phyloP scores from a whole-genome alignment of 2,329 filamentous ascomycete genomes.

The Cladosporium halotolerans region DNA sequence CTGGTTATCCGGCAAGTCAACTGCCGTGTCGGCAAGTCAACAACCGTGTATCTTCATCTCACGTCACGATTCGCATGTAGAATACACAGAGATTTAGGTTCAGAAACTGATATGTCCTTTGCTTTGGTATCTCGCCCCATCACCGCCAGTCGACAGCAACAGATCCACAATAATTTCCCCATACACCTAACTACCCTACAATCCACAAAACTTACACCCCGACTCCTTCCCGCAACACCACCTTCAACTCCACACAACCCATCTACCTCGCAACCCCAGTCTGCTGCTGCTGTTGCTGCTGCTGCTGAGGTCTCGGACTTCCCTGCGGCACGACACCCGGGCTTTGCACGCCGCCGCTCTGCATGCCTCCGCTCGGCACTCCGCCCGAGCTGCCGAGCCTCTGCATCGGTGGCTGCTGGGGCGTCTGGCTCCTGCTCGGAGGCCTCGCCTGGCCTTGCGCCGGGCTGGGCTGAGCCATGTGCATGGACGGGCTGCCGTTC shows the following conservation, averaged over 20 bases:
- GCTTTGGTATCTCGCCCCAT: too few species aligned
- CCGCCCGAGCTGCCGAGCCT: conserved; percentile 26
- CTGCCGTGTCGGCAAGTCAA: too few species aligned
- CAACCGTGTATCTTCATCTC: too few species aligned
- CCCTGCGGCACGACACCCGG: conserved; percentile 18
- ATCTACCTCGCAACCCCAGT: conserved; percentile 26
- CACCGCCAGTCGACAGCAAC: too few species aligned
- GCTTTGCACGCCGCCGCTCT: conserved; percentile 22
- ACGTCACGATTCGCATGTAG: too few species aligned
- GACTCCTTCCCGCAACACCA: not conserved
- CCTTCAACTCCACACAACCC: not conserved
- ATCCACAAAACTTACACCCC: too few species aligned
- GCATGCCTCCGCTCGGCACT: conserved; percentile 24
- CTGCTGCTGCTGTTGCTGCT: conserved; percentile 16
- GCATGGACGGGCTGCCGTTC: conserved; percentile 12
- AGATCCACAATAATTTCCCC: too few species aligned
- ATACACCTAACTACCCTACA: too few species aligned
- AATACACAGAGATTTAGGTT: too few species aligned
- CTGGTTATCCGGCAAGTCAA: too few species aligned
- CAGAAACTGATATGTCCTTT: too few species aligned
- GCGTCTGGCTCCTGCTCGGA: conserved; percentile 20
- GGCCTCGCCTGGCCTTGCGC: conserved; percentile 17
- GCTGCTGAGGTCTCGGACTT: conserved; percentile 23
- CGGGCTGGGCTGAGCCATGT: conserved; percentile 8
- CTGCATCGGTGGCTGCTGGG: conserved; percentile 22